Evolutionary conservation across 1,284 basidiomycete genomes (phyloP).

Genomic region (Moesziomyces aphidis): DNA sequence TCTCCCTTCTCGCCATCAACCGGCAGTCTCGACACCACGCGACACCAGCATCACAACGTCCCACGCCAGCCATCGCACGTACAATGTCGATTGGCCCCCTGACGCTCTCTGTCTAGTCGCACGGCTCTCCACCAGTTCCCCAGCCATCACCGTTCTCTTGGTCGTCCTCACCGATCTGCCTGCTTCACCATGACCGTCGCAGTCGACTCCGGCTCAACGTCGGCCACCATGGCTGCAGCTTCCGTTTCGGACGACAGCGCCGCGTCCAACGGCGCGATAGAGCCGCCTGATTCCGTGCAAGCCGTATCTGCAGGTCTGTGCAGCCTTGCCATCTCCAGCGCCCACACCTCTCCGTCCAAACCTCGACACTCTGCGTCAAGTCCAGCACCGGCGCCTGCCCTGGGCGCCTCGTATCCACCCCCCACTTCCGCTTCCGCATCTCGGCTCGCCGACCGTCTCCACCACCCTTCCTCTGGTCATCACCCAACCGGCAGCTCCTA

Average conservation of each 20-base stretch:
- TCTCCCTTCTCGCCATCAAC: not conserved
- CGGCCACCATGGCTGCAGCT: constrained; percentile 16
- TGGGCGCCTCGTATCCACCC: constrained; percentile 29
- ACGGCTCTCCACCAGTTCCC: not conserved
- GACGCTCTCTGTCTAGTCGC: constrained; percentile 16
- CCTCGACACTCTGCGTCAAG: constrained; percentile 4
- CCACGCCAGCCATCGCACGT: constrained; percentile 10
- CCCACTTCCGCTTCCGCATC: constrained; percentile 11
- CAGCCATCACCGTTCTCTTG: not conserved
- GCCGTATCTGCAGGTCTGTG: constrained; percentile 34
- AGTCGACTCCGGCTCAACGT: constrained; percentile 19
- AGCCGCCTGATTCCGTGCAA: constrained; percentile 41
- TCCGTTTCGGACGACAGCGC: constrained; percentile 22
- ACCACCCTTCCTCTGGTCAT: not conserved
- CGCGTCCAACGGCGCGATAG: constrained; percentile 23
- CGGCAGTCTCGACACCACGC: not conserved
- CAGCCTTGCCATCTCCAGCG: constrained; percentile 26
- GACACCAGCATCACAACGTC: constrained; percentile 14
- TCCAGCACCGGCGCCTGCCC: constrained; percentile 6
- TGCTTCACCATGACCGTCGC: constrained; percentile 17
- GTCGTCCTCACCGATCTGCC: not conserved
- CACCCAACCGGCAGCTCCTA: constrained; percentile 13
- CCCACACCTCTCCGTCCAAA: constrained; percentile 3
- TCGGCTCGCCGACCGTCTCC: constrained; percentile 14
- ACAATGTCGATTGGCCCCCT: constrained; percentile 22